Base-by-base conservation (phyloP, 2,329 filamentous ascomycete genomes). In the Clarireedia paspali region DNA sequence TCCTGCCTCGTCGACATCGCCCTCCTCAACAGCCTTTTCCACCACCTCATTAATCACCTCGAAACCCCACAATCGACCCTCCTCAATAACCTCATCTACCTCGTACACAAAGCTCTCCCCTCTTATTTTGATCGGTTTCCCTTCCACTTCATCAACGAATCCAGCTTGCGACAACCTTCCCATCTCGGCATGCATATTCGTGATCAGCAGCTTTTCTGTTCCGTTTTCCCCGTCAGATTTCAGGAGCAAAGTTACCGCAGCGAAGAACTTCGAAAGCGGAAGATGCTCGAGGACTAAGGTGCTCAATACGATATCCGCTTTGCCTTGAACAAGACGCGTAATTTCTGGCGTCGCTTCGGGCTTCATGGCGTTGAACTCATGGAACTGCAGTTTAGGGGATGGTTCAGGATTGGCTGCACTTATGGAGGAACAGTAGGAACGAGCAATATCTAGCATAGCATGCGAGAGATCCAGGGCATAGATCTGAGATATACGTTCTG, bases 121-220 rank as follows among this genome's bases (percentile, higher is more conserved):
- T 47, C 80, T 71, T 15, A 87, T 75, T 71, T 87, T 86, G 48
- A 74, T 71, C 4, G 76, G 77, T 1, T 75, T 75, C 20, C 68
- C 70, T 5, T 67, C 67, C 17, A 68, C 69, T 6, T 67, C 67
- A 64, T 82, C 79, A 12, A 81, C 72, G 63, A 87, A 87, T 0
- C 84, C 83, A 0, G 83, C 83, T 64, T 83, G 81, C 26, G 77
- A 79, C 15, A 76, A 72, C 14, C 60, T 59, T 1, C 82, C 83
- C 82, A 87, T 86, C 3, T 85, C 78, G 1, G 75, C 69, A 66
- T 87, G 84, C 84, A 87, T 87, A 63, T 86, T 87, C 0, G 82
- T 86, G n/a, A 87, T 63, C 9, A 86, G 70, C 5, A 84, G 69
- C 48, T 76, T 68, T 0, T 78, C 82, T 74, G 0, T 71, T 70